Evolutionary conservation across 768 basidiomycete species (phyloP), one percentile per base, ranked within the genome.

Genomic region (Serendipita vermifera): DNA sequence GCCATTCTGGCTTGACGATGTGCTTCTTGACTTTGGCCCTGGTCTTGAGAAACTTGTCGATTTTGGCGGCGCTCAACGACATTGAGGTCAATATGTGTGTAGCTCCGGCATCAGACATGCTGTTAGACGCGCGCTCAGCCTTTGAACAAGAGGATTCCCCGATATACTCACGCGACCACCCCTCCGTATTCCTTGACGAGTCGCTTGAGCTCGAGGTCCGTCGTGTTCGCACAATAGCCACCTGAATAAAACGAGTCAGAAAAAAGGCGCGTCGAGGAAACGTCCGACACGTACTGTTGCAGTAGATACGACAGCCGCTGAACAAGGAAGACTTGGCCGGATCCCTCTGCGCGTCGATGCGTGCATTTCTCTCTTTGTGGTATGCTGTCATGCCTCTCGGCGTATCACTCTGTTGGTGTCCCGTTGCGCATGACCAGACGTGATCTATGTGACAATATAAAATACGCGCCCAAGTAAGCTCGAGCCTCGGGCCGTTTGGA

Each of bases 81-180:
- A 79, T 78, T 4, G 86, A 87, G 6, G 83, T 84, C 35, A 92
- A 63, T 53, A 91, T 81, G 65, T 92, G 88, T 5, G 88, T 90
- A 41, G 82, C 82, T 7, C 76, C 75, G 15, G 80, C 79, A 13
- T 79, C 70, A 26, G 72, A n/a, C n/a, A n/a, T 73, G 54, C 67
- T 68, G 59, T 85, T 87, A 62, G 2, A 22, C 27, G 11, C 22
- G 17, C 20, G 20, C 6, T 32, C 14, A 41, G 22, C 20, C 46
- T 55, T 17, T 24, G 55, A 24, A 57, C 20, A 57, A 55, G 57
- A 17, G 59, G 55, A 59, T 55, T 61, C 54, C 27, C 39, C 56
- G 17, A 27, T n/a, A 70, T 73, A 63, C 72, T 35, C 56, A 89
- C 88, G 81, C 58, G 5, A 79, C 69, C 33, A 70, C 70, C 2